Evolutionary conservation across 345 rosid species (phyloP), one percentile per base, ranked within the genome.

Genomic region (Aegle marmelos): DNA sequence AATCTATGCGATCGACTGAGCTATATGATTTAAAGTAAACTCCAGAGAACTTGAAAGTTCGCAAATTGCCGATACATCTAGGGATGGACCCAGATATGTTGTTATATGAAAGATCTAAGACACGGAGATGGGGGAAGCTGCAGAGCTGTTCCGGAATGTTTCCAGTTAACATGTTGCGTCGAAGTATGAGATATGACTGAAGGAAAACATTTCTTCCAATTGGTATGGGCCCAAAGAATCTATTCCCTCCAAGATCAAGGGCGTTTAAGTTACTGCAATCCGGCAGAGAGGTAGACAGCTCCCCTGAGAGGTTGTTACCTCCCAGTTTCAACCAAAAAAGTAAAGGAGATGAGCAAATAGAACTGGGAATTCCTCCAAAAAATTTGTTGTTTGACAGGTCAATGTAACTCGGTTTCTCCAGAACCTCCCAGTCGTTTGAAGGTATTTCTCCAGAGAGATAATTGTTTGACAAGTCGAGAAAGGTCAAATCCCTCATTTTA

Each of bases 181-280:
- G 22, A 2, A 81, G 62, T 60, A 63, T n/a, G 8, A 37, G 41
- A 37, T 37, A 37, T n/a, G 79, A 31, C 17, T 68, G 4, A 4
- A 19, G 13, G 13, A 45, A 22, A 21, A 76, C 22, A 36, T 22
- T 60, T 24, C 45, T 9, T 1, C 25, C 24, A 13, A 3, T 30
- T 0, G 88, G 85, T 34, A 85, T 39, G 4, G 34, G 5, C 22
- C 86, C 83, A 25, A 57, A 36, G 7, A 87, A 73, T 69, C 21
- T 68, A 62, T 87, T 83, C 4, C 78, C 58, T 72, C 83, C 80
- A 11, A 85, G 82, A 71, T 83, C 86, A 3, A 87, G 62, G 4
- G 57, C 28, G 3, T 2, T 4, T 25, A 85, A 9, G 6, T 0
- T 2, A n/a, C 76, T 36, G 63, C 80, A 76, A 57, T 82, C 70